These are phyloP conservation scores for Phialophora macrospora DNA, from an alignment of 2,329 filamentous ascomycete genomes.

Conservation along the genomic window DNA sequence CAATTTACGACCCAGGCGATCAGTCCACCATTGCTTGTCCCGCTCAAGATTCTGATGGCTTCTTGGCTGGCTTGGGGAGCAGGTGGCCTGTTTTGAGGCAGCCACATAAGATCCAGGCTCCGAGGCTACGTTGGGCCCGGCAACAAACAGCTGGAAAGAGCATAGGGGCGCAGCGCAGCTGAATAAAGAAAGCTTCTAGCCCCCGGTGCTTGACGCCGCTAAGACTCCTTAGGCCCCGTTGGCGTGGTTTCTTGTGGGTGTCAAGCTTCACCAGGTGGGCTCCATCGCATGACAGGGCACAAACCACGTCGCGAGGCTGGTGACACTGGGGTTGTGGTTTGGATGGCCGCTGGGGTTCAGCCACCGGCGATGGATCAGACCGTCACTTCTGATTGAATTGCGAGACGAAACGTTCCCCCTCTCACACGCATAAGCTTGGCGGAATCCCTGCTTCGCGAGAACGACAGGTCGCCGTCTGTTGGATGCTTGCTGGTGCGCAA, in stretches of 20 bases:
- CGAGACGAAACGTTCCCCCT: conserved; percentile 11
- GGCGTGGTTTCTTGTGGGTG: conserved; percentile 19
- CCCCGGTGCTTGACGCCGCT: conserved; percentile 25
- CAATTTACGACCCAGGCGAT: not conserved
- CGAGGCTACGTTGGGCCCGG: not conserved
- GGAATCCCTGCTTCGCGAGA: not conserved
- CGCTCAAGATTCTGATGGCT: not conserved
- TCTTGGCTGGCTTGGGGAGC: not conserved
- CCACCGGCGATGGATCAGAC: conserved; percentile 20
- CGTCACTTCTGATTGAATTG: conserved; percentile 29
- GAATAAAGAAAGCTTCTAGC: conserved; percentile 17
- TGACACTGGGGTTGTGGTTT: conserved; percentile 10
- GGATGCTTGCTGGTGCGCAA: conserved; percentile 11
- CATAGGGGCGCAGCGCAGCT: conserved; percentile 9
- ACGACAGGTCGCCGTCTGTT: conserved; percentile 6
- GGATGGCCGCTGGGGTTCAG: conserved; percentile 25
- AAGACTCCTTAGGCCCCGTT: conserved; percentile 11
- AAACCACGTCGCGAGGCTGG: conserved; percentile 24
- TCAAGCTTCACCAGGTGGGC: conserved; percentile 17
- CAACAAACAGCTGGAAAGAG: conserved; percentile 12
- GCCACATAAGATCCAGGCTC: not conserved
- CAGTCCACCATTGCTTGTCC: conserved; percentile 2
- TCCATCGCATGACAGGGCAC: conserved; percentile 24
- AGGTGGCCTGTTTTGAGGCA: conserved; percentile 5
- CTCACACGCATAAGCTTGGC: conserved; percentile 20